A percentile compares a stretch with the other conserved stretches of the same genome.
These are phyloP conservation scores for Plasmodium reichenowi DNA, from an alignment of 169 alveolate species.

Conservation along the genomic window DNA sequence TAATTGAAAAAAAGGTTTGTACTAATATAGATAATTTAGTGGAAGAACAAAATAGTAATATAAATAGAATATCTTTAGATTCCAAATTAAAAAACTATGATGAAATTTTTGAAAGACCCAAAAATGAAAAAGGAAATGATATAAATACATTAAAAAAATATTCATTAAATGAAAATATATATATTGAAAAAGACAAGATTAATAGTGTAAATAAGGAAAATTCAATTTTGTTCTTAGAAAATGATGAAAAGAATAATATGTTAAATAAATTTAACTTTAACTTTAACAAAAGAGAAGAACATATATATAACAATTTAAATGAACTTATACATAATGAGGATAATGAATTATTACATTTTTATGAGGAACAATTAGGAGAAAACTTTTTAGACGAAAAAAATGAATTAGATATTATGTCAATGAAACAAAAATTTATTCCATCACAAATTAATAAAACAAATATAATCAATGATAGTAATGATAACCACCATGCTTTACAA, in stretches of 20 bases:
- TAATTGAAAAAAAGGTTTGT: not conserved
- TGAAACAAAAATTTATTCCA: slow-evolving; percentile 12
- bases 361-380: slow-evolving; percentile 1
- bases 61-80: not conserved
- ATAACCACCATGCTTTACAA: not conserved
- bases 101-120: not conserved
- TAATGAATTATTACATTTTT: slow-evolving; percentile 9
- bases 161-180: not conserved
- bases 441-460: not conserved
- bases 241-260: not conserved
- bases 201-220: not conserved
- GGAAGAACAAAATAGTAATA: not conserved
- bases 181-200: not conserved
- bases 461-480: not conserved
- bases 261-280: slow-evolving; percentile 7
- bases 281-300: slow-evolving; percentile 23
- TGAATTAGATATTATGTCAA: slow-evolving; percentile 17
- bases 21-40: not conserved
- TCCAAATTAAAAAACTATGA: not conserved
- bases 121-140: not conserved
- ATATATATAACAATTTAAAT: not conserved
- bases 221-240: not conserved
- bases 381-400: slow-evolving; percentile 9
- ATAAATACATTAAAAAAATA: not conserved
- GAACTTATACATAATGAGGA: slow-evolving; percentile 6